phyloP scores from a whole-genome alignment of 139 green algal genomes.

The Picochlorum sp. region DNA sequence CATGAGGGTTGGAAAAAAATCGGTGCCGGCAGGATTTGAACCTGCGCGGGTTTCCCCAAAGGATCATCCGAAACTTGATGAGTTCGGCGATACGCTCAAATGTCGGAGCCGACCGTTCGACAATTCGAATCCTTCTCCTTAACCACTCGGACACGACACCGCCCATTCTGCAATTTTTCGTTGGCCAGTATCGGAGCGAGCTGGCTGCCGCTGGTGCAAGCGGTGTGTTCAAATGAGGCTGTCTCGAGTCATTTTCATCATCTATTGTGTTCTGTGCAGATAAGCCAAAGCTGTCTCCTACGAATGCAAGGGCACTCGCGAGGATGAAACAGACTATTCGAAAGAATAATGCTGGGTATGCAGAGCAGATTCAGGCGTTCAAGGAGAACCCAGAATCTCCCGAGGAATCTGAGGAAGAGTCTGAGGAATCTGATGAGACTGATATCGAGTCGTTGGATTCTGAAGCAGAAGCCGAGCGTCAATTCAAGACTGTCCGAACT shows the following conservation, averaged over 20 bases:
- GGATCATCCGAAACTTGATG: not conserved
- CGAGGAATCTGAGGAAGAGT: not conserved
- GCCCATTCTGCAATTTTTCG: not conserved
- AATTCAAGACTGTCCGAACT: constrained; percentile 24
- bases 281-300: constrained; percentile 91
- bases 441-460: constrained; percentile 12
- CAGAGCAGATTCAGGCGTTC: constrained; percentile 47
- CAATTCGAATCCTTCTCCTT: constrained; percentile 20
- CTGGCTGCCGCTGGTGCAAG: too few species aligned
- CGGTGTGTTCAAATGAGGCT: too few species aligned
- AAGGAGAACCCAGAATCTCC: constrained; percentile 27
- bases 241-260: too few species aligned
- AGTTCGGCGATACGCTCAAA: not conserved
- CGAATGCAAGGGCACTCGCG: constrained; percentile 92
- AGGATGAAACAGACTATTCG: constrained; percentile 95
- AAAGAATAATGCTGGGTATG: constrained; percentile 76
- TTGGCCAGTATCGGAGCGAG: not conserved
- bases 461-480: constrained; percentile 18
- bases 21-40: constrained; percentile 17
- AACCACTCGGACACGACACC: constrained; percentile 21
- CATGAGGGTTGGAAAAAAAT: not conserved
- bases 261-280: constrained; percentile 20
- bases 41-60: constrained; percentile 18
- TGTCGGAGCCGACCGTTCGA: not conserved
- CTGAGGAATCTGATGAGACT: not conserved